These are phyloP conservation scores for Hymenochaete sp. DNA, from an alignment of 1,284 basidiomycete species.

Conservation along the genomic window DNA sequence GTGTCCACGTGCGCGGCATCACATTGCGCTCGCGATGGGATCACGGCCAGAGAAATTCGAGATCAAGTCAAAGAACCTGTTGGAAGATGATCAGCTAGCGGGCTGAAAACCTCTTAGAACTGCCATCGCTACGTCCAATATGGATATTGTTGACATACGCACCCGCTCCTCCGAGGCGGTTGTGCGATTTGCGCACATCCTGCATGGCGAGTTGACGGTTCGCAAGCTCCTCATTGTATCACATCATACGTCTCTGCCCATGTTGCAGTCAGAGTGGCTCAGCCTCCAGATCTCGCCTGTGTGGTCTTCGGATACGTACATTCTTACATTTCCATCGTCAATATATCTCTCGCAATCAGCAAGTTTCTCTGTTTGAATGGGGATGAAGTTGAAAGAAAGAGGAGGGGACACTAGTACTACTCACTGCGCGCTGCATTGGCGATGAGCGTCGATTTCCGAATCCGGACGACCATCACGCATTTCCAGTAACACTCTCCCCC, in stretches of 20 bases:
- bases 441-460: no score
- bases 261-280: conserved; percentile 82
- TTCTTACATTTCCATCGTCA: conserved; percentile 88
- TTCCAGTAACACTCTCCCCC: no score
- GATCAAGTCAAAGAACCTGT: no score
- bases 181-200: conserved; percentile 83
- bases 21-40: no score
- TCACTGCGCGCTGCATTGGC: no score
- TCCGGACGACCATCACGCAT: no score
- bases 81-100: conserved; percentile 42
- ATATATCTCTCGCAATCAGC: conserved; percentile 95
- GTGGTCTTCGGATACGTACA: conserved; percentile 84
- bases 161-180: conserved; percentile 71
- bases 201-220: conserved; percentile 81
- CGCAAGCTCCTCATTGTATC: conserved; percentile 83
- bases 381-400: no score
- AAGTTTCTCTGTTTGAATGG: conserved; percentile 57
- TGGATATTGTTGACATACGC: conserved; percentile 42
- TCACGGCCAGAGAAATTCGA: no score
- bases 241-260: conserved; percentile 79
- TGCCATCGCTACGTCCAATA: no score
- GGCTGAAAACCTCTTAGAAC: conserved; percentile 34
- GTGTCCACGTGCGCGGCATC: no score
- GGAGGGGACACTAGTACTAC: no score
- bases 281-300: conserved; percentile 91